Evolutionary conservation across 208 protist species (phyloP), one percentile per base, ranked within the genome.

Genomic region (Perkinsela sp.): DNA sequence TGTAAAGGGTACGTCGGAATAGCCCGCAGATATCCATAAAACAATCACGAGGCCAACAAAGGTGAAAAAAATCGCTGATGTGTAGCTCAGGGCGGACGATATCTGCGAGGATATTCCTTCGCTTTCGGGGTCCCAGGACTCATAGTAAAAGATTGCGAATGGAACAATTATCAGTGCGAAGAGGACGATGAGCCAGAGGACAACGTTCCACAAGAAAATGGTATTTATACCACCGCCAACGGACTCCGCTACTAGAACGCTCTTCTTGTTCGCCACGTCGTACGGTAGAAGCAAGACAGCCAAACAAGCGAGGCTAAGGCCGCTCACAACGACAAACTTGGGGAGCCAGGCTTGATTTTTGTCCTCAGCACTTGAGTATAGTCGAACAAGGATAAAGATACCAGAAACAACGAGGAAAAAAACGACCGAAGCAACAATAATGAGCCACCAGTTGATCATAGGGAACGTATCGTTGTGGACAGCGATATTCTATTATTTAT

Each of bases 101-200:
- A 82, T 32, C 67, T 77, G 72, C 28, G 67, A 1, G 32, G 69
- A 74, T 1, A 80, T 69, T 69, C 32, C 74, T 2, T 66, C 30
- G 28, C 78, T 72, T 22, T 85, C 78, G 30, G 81, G 75, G 16
- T 83, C 81, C 73, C 81, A 85, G n/a, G 83, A 75, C 68, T 94
- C 89, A 69, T 92, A 92, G 70, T 89, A 90, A n/a, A 81, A 83
- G 67, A 93, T 83, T 1, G 84, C 79, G 68, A 91, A 91, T 29
- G 89, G 89, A 1, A 83, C 74, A 2, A 89, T 67, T 1, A 93
- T 71, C 57, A 93, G 72, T 28, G 73, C 66, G 28, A 88, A 70
- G 28, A 74, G 67, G 13, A 71, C 72, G 30, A 87, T 72, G 0
- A 69, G 30, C 32, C 80, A 75, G 48, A 84, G 74, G 31, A 82